These are phyloP conservation scores for Monoraphidium neglectum DNA, from an alignment of 139 green algal genomes.

Conservation along the genomic window DNA sequence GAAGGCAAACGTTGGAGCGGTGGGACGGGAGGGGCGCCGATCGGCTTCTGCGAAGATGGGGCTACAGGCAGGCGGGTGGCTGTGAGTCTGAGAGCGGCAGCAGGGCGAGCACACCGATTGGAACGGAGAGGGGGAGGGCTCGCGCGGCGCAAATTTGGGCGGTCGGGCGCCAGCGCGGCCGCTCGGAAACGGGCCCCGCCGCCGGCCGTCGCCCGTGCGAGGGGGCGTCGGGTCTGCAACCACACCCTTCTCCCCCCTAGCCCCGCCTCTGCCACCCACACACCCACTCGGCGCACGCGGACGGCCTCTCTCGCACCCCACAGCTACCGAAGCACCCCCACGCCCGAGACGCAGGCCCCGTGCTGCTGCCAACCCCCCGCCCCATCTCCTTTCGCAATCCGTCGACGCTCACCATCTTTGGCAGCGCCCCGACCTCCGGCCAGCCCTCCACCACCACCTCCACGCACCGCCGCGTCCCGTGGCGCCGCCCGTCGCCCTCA, in stretches of 20 bases:
- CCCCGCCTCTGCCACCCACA: neutral
- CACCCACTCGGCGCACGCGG: too few species aligned
- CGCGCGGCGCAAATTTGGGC: too few species aligned
- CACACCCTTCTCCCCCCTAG: neutral
- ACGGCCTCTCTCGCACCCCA: too few species aligned
- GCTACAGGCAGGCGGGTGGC: neutral
- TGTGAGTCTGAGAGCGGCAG: neutral
- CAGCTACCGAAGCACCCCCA: neutral
- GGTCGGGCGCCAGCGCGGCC: too few species aligned
- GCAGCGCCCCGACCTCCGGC: constrained; percentile 51
- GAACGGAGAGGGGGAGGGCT: too few species aligned
- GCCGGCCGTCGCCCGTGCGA: too few species aligned
- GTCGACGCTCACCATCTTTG: constrained; percentile 28
- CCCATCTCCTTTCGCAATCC: neutral
- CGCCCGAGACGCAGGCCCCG: neutral
- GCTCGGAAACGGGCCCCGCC: too few species aligned
- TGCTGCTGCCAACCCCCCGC: neutral
- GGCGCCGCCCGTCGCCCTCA: constrained; percentile 15
- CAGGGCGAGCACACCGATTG: neutral
- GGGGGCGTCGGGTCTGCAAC: too few species aligned
- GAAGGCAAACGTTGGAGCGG: neutral
- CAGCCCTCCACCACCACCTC: constrained; percentile 65
- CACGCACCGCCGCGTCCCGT: constrained; percentile 53
- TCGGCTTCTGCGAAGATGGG: neutral
- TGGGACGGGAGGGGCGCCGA: neutral